Percentiles rank a stretch among this genome's conserved stretches.
These are phyloP conservation scores for Multifurca ochricompacta DNA, from an alignment of 768 basidiomycete species.

Conservation along the genomic window DNA sequence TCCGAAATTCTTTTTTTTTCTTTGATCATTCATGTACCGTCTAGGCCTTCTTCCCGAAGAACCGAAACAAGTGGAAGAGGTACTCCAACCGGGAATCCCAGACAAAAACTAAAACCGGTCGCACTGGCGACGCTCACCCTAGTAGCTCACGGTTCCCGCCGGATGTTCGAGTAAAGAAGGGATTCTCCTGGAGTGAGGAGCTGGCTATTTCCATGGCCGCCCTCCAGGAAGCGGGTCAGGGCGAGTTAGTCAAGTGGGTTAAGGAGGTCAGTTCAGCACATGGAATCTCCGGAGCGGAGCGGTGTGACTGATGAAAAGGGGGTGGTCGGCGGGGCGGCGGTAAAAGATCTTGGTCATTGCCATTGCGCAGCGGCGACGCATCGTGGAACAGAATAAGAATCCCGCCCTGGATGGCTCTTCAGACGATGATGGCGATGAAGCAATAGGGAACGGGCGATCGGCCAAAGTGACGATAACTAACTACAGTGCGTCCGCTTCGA, in stretches of 20 bases:
- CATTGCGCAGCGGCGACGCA: constrained; percentile 48
- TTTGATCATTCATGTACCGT: not conserved
- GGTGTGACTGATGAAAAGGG: constrained; percentile 8
- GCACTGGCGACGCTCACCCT: too few relatives aligned
- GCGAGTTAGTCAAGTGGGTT: constrained; percentile 67
- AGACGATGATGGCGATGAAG: constrained; percentile 26
- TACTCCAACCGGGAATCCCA: constrained; percentile 71
- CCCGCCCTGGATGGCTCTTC: constrained; percentile 28
- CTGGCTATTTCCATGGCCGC: constrained; percentile 77
- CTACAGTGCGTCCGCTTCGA: constrained; percentile 48
- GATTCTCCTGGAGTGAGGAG: constrained; percentile 83
- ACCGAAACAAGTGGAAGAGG: constrained; percentile 78
- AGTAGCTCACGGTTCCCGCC: constrained; percentile 43
- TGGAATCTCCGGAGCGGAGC: not conserved
- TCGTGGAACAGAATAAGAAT: constrained; percentile 56
- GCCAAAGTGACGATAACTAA: constrained; percentile 51
- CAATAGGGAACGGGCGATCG: not conserved
- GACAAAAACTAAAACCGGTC: constrained; percentile 32
- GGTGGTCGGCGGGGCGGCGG: too few relatives aligned
- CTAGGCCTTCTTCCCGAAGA: constrained; percentile 87
- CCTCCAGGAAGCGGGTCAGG: constrained; percentile 58
- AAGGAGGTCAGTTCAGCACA: constrained; percentile 46
- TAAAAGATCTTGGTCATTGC: constrained; percentile 54
- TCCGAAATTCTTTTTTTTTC: not conserved
- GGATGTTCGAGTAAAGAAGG: constrained; percentile 80